A percentile compares a stretch with the other conserved stretches of the same genome.
Conservation (phyloP, 2,329 filamentous ascomycete species). For the Neofusicoccum umdonicola region DNA sequence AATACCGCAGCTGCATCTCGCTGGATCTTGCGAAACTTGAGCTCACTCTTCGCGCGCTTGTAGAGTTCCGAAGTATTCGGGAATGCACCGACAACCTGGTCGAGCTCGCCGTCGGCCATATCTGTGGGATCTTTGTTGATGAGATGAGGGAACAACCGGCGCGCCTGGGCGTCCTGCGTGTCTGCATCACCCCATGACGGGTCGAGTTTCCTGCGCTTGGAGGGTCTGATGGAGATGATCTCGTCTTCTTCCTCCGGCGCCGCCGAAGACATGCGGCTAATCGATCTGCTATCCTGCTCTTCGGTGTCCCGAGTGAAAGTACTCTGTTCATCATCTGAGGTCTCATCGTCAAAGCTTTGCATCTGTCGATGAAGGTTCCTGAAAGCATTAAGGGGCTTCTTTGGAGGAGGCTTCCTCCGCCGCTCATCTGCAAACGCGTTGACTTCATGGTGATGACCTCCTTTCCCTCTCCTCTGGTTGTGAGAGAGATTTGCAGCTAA, state of each 20-base stretch:
- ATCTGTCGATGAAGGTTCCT: constrained; percentile 80
- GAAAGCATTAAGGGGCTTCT: constrained; percentile 62
- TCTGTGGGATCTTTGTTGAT: constrained; percentile 64
- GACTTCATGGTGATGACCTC: constrained; percentile 19
- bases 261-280: constrained; percentile 62
- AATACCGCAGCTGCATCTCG: constrained; percentile 84
- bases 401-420: constrained; percentile 54
- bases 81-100: constrained; percentile 54
- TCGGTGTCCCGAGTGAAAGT: constrained; percentile 74
- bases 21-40: constrained; percentile 68
- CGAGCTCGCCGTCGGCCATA: constrained; percentile 63
- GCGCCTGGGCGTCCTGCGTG: constrained; percentile 47
- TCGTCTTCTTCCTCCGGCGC: constrained; percentile 54
- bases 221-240: constrained; percentile 42
- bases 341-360: constrained; percentile 70
- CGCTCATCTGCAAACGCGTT: constrained; percentile 59
- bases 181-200: constrained; percentile 49
- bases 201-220: constrained; percentile 46
- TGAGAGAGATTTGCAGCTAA: constrained; percentile 3
- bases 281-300: constrained; percentile 77
- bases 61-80: constrained; percentile 64
- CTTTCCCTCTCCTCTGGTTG: constrained; percentile 3
- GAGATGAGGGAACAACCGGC: constrained; percentile 48
- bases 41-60: constrained; percentile 67
- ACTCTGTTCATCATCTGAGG: constrained; percentile 74